These are phyloP conservation scores for Penicillium silybi DNA, from an alignment of 495 filamentous ascomycete species.

Conservation along the genomic window DNA sequence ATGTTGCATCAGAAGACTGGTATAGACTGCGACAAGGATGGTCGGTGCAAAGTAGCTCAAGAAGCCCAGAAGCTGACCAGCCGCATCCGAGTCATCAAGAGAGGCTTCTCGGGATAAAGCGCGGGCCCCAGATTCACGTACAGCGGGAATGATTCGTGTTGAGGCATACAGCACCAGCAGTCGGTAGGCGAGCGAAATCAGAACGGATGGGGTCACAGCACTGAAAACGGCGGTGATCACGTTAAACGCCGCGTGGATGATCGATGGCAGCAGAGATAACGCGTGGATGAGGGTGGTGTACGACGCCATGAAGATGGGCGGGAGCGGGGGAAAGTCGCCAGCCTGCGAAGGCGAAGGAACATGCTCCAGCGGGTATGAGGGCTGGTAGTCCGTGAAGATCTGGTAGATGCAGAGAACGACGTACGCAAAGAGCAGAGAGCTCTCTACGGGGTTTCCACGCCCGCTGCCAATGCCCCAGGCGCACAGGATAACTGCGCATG, in stretches of 20 bases:
- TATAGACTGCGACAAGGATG: slow-evolving; percentile 92
- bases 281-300: slow-evolving; percentile 86
- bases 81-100: slow-evolving; percentile 79
- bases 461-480: slow-evolving; percentile 93
- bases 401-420: slow-evolving; percentile 96
- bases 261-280: slow-evolving; percentile 76
- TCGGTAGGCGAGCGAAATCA: slow-evolving; percentile 89
- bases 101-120: slow-evolving; percentile 78
- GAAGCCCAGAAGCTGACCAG: slow-evolving; percentile 71
- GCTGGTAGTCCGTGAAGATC: slow-evolving; percentile 97
- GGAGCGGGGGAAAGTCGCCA: slow-evolving; percentile 88
- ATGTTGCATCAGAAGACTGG: slow-evolving; percentile 93
- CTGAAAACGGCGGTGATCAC: slow-evolving; percentile 86
- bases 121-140: slow-evolving; percentile 77
- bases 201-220: slow-evolving; percentile 89
- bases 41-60: slow-evolving; percentile 89
- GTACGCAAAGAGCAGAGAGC: slow-evolving; percentile 93
- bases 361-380: slow-evolving; percentile 58
- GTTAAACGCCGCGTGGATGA: slow-evolving; percentile 77
- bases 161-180: slow-evolving; percentile 91
- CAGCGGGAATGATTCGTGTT: slow-evolving; percentile 92
- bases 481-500: slow-evolving; percentile 85
- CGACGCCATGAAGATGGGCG: slow-evolving; percentile 97
- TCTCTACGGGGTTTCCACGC: slow-evolving; percentile 92
- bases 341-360: slow-evolving; percentile 49